These are phyloP conservation scores for Lentithecium fluviatile DNA, from an alignment of 495 filamentous ascomycete species.

Conservation along the genomic window DNA sequence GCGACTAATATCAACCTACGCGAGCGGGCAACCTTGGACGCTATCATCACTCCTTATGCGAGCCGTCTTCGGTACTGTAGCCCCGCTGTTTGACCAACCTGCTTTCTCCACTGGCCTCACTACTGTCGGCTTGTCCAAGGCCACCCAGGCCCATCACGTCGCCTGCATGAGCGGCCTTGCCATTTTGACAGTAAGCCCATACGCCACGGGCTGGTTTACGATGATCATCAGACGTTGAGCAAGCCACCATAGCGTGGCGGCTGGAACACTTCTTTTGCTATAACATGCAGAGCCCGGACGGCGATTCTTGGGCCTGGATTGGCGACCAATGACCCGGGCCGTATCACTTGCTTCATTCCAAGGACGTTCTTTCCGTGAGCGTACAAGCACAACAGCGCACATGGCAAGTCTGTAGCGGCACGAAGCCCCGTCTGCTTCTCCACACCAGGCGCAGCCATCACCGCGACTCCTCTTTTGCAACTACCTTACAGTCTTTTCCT, in stretches of 20 bases:
- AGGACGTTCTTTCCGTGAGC: not conserved
- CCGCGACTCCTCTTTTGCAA: not conserved
- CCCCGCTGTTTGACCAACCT: not conserved
- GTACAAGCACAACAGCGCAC: constrained; percentile 1
- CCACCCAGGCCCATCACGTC: not conserved
- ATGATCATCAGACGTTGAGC: constrained; percentile 28
- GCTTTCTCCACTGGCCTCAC: constrained; percentile 3
- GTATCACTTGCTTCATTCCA: not conserved
- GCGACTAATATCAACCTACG: constrained; percentile 6
- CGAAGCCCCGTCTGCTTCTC: not conserved
- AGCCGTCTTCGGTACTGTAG: constrained; percentile 1
- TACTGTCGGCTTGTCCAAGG: not conserved
- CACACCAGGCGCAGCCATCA: too few relatives aligned
- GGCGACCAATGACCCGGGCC: not conserved
- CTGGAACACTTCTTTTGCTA: not conserved
- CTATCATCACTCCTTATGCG: constrained; percentile 13
- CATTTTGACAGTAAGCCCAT: constrained; percentile 3
- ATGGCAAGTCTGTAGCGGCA: constrained; percentile 7
- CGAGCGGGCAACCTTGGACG: constrained; percentile 3
- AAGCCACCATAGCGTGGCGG: not conserved
- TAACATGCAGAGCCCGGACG: too few relatives aligned
- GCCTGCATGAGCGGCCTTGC: constrained; percentile 10
- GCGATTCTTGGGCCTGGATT: too few relatives aligned
- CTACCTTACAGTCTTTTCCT: not conserved
- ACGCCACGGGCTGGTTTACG: not conserved